A percentile compares a stretch with the other conserved stretches of the same genome.
Evolutionary conservation across 306 rosid genomes (phyloP).

Genomic region (Rosa chinensis): DNA sequence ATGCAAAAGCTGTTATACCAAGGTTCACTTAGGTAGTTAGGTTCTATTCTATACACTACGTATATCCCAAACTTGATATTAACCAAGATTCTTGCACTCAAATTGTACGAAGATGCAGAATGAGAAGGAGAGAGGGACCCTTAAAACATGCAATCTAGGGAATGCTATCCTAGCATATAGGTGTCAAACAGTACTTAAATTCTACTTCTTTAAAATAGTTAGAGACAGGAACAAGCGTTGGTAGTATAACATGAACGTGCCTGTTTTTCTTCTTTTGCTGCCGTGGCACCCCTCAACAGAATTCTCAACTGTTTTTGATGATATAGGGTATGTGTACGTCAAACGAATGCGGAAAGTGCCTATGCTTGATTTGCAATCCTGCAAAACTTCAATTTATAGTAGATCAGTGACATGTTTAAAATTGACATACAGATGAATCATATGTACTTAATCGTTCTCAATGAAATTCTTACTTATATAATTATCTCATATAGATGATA

Average conservation of each 20-base stretch:
- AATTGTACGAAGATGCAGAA: neutral
- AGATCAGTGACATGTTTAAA: constrained; percentile 13
- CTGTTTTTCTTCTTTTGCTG: constrained; percentile 71
- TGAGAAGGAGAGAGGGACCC: neutral
- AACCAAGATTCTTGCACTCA: neutral
- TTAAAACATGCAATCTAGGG: neutral
- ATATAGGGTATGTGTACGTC: constrained; percentile 45
- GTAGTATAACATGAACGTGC: constrained; percentile 36
- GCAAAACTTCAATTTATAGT: constrained; percentile 44
- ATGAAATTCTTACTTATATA: neutral
- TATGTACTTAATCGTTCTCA: neutral
- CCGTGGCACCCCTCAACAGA: constrained; percentile 32
- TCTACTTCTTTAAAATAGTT: neutral
- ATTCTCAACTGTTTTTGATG: constrained; percentile 33
- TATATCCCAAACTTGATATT: neutral
- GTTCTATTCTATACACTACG: neutral
- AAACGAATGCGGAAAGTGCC: constrained; percentile 63
- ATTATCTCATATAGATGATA: neutral
- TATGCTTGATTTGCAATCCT: constrained; percentile 59
- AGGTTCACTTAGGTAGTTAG: neutral
- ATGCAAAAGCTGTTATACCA: neutral
- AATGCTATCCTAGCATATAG: neutral
- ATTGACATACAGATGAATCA: neutral
- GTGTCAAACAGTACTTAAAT: neutral
- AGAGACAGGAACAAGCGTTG: no score